Conservation (phyloP, 768 basidiomycete genomes). For the Suillus occidentalis region DNA sequence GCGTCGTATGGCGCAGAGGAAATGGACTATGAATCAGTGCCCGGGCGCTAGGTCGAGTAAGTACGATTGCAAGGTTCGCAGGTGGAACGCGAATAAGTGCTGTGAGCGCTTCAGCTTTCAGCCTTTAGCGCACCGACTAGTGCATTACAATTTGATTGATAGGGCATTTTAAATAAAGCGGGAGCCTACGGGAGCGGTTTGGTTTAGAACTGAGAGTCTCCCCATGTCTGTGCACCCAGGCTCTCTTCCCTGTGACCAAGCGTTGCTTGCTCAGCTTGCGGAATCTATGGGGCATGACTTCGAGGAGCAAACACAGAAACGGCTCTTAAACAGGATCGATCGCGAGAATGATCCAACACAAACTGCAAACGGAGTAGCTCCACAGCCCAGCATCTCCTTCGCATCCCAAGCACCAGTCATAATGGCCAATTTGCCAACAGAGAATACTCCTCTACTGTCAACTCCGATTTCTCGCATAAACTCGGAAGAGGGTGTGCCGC, state of each 20-base stretch:
- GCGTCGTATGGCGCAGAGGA: too few relatives aligned
- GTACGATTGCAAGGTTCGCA: too few relatives aligned
- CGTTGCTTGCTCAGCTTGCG: constrained; percentile 54
- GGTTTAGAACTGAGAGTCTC: too few relatives aligned
- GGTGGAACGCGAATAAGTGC: too few relatives aligned
- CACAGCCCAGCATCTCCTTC: constrained; percentile 15
- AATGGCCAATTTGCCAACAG: constrained; percentile 25
- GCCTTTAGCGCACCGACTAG: too few relatives aligned
- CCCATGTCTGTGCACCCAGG: constrained; percentile 31
- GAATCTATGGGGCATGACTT: not conserved
- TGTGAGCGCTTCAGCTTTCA: too few relatives aligned
- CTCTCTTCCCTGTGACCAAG: constrained; percentile 67
- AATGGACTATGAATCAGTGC: too few relatives aligned
- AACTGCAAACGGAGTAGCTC: not conserved
- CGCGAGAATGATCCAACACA: not conserved
- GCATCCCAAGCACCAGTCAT: constrained; percentile 4
- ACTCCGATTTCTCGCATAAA: constrained; percentile 52
- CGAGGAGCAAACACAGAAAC: not conserved
- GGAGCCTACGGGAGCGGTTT: too few relatives aligned
- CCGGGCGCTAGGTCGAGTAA: too few relatives aligned
- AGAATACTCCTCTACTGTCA: constrained; percentile 58
- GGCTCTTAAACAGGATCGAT: not conserved
- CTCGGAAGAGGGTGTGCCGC: constrained; percentile 42
- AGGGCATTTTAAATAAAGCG: too few relatives aligned
- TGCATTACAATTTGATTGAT: too few relatives aligned